These are phyloP conservation scores for Penicillium janthinellum DNA, from an alignment of 2,329 filamentous ascomycete genomes.

Conservation along the genomic window DNA sequence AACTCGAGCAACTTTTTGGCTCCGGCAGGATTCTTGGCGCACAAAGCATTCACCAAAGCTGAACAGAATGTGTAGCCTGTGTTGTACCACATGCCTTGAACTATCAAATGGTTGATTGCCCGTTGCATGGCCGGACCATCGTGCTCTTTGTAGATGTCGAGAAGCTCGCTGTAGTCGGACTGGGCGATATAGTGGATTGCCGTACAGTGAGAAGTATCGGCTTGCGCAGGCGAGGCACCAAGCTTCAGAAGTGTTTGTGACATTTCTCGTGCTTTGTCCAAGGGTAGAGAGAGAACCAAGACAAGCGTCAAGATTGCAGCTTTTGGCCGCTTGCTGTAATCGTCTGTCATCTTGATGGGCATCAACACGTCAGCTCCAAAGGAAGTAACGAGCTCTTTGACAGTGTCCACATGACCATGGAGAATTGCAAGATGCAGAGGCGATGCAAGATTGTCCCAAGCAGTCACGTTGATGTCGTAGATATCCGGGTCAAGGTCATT, in stretches of 20 bases:
- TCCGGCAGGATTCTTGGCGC: conserved; percentile 54
- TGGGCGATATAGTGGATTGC: conserved; percentile 66
- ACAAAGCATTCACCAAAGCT: conserved; percentile 63
- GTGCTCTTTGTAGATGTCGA: conserved; percentile 50
- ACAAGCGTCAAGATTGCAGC: conserved; percentile 69
- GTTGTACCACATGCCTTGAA: conserved; percentile 40
- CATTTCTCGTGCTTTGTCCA: conserved; percentile 67
- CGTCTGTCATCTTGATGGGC: conserved; percentile 66
- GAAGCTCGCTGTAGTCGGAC: conserved; percentile 48
- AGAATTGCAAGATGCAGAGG: conserved; percentile 79
- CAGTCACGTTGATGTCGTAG: conserved; percentile 74
- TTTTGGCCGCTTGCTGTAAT: conserved; percentile 49
- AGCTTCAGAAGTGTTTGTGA: conserved; percentile 65
- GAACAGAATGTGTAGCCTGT: conserved; percentile 40
- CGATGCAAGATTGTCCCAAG: conserved; percentile 75
- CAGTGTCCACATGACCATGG: conserved; percentile 68
- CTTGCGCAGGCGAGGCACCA: conserved; percentile 73
- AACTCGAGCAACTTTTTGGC: conserved; percentile 63
- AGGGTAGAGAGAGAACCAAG: conserved; percentile 66
- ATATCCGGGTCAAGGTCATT: conserved; percentile 72
- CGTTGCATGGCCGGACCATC: conserved; percentile 64
- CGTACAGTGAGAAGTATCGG: conserved; percentile 65
- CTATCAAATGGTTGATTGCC: conserved; percentile 66
- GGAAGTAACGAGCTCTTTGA: conserved; percentile 67
- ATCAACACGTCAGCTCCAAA: conserved; percentile 78